A percentile compares a stretch with the other conserved stretches of the same genome.
Evolutionary conservation across 495 filamentous ascomycete species (phyloP).

Genomic region (Penicillium cosmopolitanum): DNA sequence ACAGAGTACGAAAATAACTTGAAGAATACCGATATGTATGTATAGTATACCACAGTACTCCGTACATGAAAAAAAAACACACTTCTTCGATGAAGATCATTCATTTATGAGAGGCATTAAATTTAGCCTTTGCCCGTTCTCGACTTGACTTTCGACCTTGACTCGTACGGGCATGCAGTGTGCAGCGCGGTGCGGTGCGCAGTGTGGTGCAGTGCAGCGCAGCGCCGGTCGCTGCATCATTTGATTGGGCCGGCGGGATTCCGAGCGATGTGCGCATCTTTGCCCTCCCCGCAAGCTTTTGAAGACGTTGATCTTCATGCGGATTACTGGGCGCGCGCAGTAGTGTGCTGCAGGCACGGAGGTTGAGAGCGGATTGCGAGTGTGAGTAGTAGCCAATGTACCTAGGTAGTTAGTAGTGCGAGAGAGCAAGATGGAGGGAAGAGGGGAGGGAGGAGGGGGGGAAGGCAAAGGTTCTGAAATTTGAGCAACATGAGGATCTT

Average conservation of each 20-base stretch:
- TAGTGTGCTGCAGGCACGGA: not conserved
- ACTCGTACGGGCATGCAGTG: not conserved
- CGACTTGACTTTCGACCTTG: too few species aligned
- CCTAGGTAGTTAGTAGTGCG: not conserved
- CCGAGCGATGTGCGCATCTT: not conserved
- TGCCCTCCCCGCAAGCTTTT: slow-evolving; percentile 14
- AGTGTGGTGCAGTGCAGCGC: not conserved
- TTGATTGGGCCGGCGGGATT: slow-evolving; percentile 4
- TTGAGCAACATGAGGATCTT: not conserved
- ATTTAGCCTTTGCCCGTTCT: too few species aligned
- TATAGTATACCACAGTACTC: too few species aligned
- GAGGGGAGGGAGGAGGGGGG: not conserved
- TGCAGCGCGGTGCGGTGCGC: not conserved
- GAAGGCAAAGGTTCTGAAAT: not conserved
- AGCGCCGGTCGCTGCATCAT: not conserved
- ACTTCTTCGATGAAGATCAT: too few species aligned
- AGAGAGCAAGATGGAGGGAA: not conserved
- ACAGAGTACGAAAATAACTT: too few species aligned
- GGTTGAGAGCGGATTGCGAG: not conserved
- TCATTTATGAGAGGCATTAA: too few species aligned
- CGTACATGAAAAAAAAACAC: too few species aligned
- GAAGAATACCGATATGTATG: too few species aligned
- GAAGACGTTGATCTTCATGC: slow-evolving; percentile 23
- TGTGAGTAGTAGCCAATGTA: not conserved
- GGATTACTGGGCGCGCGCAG: not conserved